Evolutionary conservation across 73 alveolate genomes (phyloP), one percentile per base, ranked within the genome.

Genomic region (Vitrella brassicaformis): DNA sequence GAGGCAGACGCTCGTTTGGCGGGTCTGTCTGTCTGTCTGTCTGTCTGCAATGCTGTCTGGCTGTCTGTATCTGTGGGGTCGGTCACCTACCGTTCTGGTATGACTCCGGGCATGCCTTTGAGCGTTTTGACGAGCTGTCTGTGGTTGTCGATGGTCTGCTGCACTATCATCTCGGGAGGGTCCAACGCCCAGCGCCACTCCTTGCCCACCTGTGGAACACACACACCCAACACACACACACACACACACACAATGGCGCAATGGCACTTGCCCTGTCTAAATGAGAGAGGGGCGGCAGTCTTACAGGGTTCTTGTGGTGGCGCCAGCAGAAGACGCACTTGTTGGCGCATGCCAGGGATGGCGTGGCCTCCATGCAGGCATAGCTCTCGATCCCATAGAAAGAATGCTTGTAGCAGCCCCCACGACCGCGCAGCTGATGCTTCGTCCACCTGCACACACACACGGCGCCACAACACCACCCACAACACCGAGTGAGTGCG

Each of bases 351-450:
- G 84, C 84, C 67, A 78, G 70, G 32, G 84, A 78, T 25, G 84
- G 84, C 27, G 84, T 78, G 0, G 84, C 84, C 74, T 78, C 82
- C 82, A 75, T 75, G 68, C 84, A 78, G 29, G 68, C 73, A 68
- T 69, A 70, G n/a, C 78, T 68, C 0, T 78, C 69, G 73, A 78
- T 78, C 68, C 84, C 84, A 19, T 78, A 78, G 73, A 78, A 78
- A 71, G 78, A 69, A 31, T 78, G 84, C 78, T 78, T 78, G 78
- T 78, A 78, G 84, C 84, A 78, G 0, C 84, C 84, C 0, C 84
- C 84, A 68, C 28, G 10, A 27, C 84, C 84, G 46, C 84, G 31
- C 26, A 78, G 78, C 67, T 78, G 84, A 26, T 78, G 84, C 72
- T 78, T 78, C 31, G 84, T 78, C 84, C 84, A 78, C 25, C 84